These are phyloP conservation scores for Mycena olivaceomarginata DNA, from an alignment of 768 basidiomycete genomes.

Conservation along the genomic window DNA sequence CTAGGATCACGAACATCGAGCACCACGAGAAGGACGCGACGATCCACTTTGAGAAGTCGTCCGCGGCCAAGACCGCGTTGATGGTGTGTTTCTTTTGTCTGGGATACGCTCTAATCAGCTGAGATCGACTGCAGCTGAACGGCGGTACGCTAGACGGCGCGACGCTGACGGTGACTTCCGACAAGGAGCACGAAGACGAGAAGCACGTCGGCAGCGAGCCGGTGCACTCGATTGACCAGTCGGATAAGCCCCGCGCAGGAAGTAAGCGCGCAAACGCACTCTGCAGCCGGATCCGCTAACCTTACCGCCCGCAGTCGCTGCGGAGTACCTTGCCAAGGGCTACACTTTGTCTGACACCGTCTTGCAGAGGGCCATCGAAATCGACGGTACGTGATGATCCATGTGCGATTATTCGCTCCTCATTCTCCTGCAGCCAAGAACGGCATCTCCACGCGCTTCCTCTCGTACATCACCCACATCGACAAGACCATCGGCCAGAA, in stretches of 20 bases:
- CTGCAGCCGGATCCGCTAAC: background rate
- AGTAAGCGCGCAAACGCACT: conserved; percentile 66
- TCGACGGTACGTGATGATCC: conserved; percentile 72
- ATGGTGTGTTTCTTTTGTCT: conserved; percentile 67
- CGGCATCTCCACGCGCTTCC: conserved; percentile 92
- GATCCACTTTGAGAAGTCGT: conserved; percentile 89
- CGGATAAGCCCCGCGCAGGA: conserved; percentile 93
- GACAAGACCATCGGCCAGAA: conserved; percentile 83
- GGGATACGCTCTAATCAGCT: conserved; percentile 7
- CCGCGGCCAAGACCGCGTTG: conserved; percentile 89
- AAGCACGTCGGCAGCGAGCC: conserved; percentile 59
- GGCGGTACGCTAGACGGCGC: conserved; percentile 87
- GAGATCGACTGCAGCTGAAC: conserved; percentile 68
- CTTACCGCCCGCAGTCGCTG: conserved; percentile 74
- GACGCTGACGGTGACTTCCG: conserved; percentile 82
- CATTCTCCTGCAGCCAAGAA: conserved; percentile 72
- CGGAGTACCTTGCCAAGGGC: conserved; percentile 95
- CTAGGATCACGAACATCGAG: conserved; percentile 82
- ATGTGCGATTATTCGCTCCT: background rate
- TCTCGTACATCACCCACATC: conserved; percentile 84
- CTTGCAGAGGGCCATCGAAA: conserved; percentile 86
- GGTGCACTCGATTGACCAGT: conserved; percentile 77
- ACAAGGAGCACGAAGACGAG: conserved; percentile 75
- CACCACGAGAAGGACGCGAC: conserved; percentile 70
- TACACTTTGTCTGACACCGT: conserved; percentile 88